Conservation (phyloP, 2,329 filamentous ascomycete species). For the Hypoxylon sp. region DNA sequence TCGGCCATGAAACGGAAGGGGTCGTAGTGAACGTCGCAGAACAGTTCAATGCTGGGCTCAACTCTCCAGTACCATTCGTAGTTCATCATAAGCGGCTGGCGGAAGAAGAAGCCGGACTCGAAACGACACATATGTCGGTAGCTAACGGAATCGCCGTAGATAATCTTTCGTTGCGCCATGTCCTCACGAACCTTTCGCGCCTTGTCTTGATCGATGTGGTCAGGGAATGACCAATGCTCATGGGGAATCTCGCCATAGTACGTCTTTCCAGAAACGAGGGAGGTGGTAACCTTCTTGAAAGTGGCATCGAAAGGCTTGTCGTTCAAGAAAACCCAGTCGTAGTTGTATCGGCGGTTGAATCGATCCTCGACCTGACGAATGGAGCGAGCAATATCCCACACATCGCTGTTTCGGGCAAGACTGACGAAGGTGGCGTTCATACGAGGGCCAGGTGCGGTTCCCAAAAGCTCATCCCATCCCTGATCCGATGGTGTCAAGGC, state of each 20-base stretch:
- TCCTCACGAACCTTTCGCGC: conserved; percentile 91
- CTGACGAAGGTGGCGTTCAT: conserved; percentile 99
- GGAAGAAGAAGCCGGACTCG: conserved; percentile 99
- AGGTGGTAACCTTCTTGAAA: conserved; percentile 92
- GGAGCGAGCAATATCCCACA: conserved; percentile 97
- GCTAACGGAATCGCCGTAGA: conserved; percentile 96
- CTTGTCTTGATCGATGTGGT: conserved; percentile 95
- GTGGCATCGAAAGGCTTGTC: conserved; percentile 93
- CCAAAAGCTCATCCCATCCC: conserved; percentile 67
- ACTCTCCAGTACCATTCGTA: conserved; percentile 99
- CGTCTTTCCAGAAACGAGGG: conserved; percentile 92
- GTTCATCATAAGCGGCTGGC: conserved; percentile 90
- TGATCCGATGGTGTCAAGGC: conserved; percentile 66
- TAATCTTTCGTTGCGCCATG: conserved; percentile 95
- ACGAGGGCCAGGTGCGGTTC: conserved; percentile 75
- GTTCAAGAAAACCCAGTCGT: conserved; percentile 99
- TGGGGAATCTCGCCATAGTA: conserved; percentile 89
- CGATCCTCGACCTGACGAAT: conserved; percentile 98
- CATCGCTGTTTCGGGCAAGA: conserved; percentile 89
- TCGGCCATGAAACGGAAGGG: conserved; percentile 98
- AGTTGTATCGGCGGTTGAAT: conserved; percentile 97
- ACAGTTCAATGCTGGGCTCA: conserved; percentile 96
- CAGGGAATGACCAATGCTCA: conserved; percentile 98
- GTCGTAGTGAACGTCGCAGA: conserved; percentile 95
- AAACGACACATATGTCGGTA: conserved; percentile 99